These are phyloP conservation scores for Aspergillus sclerotioniger DNA, from an alignment of 495 filamentous ascomycete species.

Conservation along the genomic window DNA sequence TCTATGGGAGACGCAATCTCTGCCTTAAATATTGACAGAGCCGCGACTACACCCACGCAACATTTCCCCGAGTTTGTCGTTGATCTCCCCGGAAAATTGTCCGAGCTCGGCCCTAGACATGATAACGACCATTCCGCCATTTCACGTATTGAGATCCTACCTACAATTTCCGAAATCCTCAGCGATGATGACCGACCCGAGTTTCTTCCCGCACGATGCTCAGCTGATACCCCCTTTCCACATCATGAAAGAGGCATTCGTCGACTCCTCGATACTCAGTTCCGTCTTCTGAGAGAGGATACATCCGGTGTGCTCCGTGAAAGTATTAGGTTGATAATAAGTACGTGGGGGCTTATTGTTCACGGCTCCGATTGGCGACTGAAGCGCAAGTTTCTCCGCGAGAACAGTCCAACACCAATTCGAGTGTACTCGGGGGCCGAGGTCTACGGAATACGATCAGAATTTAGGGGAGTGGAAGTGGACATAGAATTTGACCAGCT, in stretches of 20 bases:
- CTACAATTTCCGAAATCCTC: slow-evolving; percentile 5
- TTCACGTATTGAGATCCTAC: neutral
- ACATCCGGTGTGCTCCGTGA: slow-evolving; percentile 59
- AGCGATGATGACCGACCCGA: neutral
- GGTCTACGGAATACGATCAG: neutral
- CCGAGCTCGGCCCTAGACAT: neutral
- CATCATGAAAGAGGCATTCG: slow-evolving; percentile 52
- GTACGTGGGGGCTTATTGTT: slow-evolving; percentile 15
- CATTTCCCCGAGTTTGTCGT: neutral
- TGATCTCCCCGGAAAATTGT: slow-evolving; percentile 7
- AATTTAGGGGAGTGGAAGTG: slow-evolving; percentile 13
- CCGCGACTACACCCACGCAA: neutral
- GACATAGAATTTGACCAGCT: slow-evolving; percentile 18
- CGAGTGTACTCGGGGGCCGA: slow-evolving; percentile 8
- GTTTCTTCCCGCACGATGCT: slow-evolving; percentile 2
- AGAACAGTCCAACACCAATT: slow-evolving; percentile 8
- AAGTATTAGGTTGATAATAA: slow-evolving; percentile 43
- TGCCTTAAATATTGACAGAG: neutral
- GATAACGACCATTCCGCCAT: slow-evolving; percentile 11
- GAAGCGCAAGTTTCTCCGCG: slow-evolving; percentile 8
- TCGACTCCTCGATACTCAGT: slow-evolving; percentile 59
- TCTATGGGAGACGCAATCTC: slow-evolving; percentile 4
- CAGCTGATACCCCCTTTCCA: neutral
- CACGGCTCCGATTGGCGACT: slow-evolving; percentile 9
- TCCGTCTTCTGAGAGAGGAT: slow-evolving; percentile 62